Base-by-base conservation (phyloP, 2,329 filamentous ascomycete species). In the Pseudocercospora musae region DNA sequence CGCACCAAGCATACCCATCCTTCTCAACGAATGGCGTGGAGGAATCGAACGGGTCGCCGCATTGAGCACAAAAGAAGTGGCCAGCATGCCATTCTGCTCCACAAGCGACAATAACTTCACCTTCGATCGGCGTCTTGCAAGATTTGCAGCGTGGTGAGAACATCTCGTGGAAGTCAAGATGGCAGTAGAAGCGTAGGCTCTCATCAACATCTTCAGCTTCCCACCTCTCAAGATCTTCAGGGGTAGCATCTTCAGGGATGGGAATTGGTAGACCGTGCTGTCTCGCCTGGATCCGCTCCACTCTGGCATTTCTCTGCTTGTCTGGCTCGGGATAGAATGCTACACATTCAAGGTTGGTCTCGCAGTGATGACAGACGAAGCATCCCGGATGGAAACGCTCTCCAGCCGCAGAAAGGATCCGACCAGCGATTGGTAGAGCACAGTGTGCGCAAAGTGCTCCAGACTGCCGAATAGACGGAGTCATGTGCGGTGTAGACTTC, bases 21-120 rank as follows among this genome's bases (percentile, higher is more conserved):
- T 96, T 96, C 75, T 99, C 95, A 59, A 99, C 91, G 74, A 99
- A 99, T 0, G 95, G 94, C 9, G 82, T 88, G 3, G 74, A 76
- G 0, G 80, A 77, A 65, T 84, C 82, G 68, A 89, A 89, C 0
- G 86, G 86, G 79, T 99, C 94, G 69, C 95, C 95, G 75, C 95
- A 99, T 81, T 99, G 92, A 46, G 95, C 95, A 74, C 95, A 99
- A 84, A 99, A 99, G 80, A 99, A 99, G 78, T 99, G 95, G 0
- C 95, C 95, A 58, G 91, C 90, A 76, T 99, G 95, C 91, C 92
- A 99, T 78, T 96, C 92, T n/a, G 89, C 86, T 0, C 95, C 95
- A 60, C 96, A 91, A 1, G 95, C 95, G 13, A 97, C 89, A 31
- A 97, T 88, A 69, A 98, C 92, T 77, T 98, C 93, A 46, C 93